Conservation (phyloP, 352 stramenopile genomes). For the Phytophthora pinifolia region DNA sequence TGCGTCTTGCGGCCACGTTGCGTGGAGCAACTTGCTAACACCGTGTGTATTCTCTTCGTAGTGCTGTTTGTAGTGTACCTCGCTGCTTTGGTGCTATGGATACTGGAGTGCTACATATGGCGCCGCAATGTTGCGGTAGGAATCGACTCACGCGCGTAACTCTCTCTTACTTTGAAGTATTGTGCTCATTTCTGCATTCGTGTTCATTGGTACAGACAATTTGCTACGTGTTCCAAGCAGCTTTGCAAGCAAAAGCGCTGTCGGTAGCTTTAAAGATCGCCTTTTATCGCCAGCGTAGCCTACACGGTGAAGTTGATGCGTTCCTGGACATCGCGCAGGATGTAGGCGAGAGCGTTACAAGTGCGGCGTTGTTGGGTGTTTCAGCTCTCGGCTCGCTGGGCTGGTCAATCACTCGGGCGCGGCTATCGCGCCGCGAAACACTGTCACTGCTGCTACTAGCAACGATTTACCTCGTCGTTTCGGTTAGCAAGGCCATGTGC, state of each 20-base stretch:
- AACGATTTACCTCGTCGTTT: conserved; percentile 40
- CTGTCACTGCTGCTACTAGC: conserved; percentile 41
- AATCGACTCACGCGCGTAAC: background rate
- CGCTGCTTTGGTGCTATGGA: conserved; percentile 43
- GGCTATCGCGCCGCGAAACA: conserved; percentile 41
- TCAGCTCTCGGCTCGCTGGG: conserved; percentile 56
- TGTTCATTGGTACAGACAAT: conserved; percentile 39
- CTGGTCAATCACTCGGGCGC: conserved; percentile 60
- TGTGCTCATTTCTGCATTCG: background rate
- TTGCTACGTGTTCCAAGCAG: conserved; percentile 50
- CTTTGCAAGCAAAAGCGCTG: conserved; percentile 50
- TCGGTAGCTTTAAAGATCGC: conserved; percentile 55
- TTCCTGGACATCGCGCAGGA: conserved; percentile 37
- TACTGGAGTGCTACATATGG: conserved; percentile 44
- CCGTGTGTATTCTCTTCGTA: conserved; percentile 8
- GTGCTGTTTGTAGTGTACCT: conserved; percentile 48
- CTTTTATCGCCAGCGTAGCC: conserved; percentile 50
- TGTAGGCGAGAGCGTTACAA: conserved; percentile 40
- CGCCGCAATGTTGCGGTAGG: conserved; percentile 45
- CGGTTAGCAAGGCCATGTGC: conserved; percentile 50
- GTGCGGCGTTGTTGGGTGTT: conserved; percentile 40
- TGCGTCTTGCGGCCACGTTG: background rate
- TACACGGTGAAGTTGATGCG: conserved; percentile 27
- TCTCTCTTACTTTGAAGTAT: background rate
- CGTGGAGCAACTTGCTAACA: background rate